These are phyloP conservation scores for Platanus orientalis DNA, from an alignment of 164 flowering plant genomes.

Conservation along the genomic window DNA sequence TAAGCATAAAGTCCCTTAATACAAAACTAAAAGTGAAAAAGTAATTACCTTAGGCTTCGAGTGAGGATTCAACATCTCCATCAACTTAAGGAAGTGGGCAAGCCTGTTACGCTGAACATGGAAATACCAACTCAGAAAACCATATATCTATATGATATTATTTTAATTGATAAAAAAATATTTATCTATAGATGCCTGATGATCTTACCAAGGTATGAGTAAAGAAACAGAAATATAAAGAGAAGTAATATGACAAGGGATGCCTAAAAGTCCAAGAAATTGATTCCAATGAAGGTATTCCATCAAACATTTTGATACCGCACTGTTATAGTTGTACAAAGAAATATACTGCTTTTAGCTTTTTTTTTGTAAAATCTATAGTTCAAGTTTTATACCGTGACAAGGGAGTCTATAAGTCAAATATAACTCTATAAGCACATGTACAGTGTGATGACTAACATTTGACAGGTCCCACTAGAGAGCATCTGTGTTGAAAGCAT, in stretches of 20 bases:
- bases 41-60: conserved; percentile 63
- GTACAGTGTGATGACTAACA: background rate
- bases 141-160: background rate
- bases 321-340: too few species aligned
- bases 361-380: too few species aligned
- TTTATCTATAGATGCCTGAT: too few species aligned
- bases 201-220: too few species aligned
- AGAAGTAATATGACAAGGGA: background rate
- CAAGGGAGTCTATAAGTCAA: background rate
- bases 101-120: conserved; percentile 63
- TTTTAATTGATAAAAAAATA: too few species aligned
- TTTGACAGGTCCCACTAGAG: background rate
- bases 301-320: background rate
- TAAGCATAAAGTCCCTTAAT: too few species aligned
- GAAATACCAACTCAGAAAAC: background rate
- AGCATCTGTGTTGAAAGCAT: background rate
- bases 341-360: too few species aligned
- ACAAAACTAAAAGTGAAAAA: too few species aligned
- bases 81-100: conserved; percentile 77
- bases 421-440: background rate
- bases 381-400: too few species aligned
- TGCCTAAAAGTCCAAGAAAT: background rate
- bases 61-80: conserved; percentile 90
- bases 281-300: background rate
- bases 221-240: background rate